phyloP scores from a whole-genome alignment of 371 early-diverging fungal species.

The Saksenaea vasiformis region DNA sequence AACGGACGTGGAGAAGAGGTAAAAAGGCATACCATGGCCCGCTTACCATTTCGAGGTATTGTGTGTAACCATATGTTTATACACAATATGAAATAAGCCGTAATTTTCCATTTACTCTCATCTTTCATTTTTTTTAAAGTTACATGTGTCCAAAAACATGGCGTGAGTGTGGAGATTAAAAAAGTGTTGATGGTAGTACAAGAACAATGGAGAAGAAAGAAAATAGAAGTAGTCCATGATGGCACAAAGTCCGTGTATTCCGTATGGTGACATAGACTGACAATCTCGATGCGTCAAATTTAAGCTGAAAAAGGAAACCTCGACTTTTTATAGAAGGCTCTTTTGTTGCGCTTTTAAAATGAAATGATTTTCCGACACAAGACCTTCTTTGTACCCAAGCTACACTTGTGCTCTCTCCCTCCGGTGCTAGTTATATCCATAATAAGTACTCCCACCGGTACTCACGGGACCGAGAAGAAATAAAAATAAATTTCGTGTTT shows the following conservation, averaged over 20 bases:
- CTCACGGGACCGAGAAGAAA: background rate
- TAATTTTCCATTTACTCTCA: background rate
- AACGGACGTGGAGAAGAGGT: too few relatives aligned
- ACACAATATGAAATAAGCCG: background rate
- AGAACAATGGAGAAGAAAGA: conserved; percentile 3
- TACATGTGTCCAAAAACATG: conserved; percentile 2
- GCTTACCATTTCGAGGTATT: background rate
- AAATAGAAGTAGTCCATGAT: conserved; percentile 4
- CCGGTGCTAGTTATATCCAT: background rate
- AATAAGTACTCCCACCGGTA: background rate
- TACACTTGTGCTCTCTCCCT: background rate
- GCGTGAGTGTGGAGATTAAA: conserved; percentile 5
- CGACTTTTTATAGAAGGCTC: background rate
- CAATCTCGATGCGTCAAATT: conserved; percentile 5
- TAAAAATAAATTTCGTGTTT: background rate
- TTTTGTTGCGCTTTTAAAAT: background rate
- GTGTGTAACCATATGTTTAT: background rate
- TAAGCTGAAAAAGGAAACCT: background rate
- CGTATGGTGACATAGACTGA: background rate
- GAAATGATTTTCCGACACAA: conserved; percentile 1
- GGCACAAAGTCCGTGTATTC: conserved; percentile 1
- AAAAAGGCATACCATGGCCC: too few relatives aligned
- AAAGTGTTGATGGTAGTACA: background rate
- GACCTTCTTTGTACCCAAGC: background rate
- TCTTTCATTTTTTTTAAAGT: background rate